These are phyloP conservation scores for Penicillium sp. DNA, from an alignment of 2,329 filamentous ascomycete genomes.

Conservation along the genomic window DNA sequence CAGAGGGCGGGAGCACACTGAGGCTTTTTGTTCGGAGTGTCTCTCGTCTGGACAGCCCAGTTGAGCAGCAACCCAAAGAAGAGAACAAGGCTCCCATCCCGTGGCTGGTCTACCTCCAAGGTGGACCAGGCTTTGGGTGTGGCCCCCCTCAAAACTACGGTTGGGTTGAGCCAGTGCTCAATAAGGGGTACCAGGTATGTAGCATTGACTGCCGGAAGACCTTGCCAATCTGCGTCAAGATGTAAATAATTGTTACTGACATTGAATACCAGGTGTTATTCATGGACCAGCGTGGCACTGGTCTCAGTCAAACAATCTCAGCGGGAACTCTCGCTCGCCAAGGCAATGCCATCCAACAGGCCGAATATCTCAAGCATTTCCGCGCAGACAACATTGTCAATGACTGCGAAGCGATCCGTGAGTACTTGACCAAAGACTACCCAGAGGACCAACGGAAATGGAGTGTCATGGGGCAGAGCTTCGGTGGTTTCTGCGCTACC, in stretches of 20 bases:
- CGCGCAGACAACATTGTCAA: constrained; percentile 86
- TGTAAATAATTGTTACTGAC: not conserved
- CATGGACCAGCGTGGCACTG: constrained; percentile 89
- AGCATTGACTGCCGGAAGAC: not conserved
- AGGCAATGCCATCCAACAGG: constrained; percentile 66
- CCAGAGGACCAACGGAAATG: constrained; percentile 71
- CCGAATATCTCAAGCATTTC: constrained; percentile 78
- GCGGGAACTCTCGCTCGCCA: constrained; percentile 67
- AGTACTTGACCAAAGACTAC: constrained; percentile 68
- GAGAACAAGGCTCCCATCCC: constrained; percentile 50
- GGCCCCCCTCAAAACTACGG: constrained; percentile 70
- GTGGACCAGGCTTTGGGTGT: constrained; percentile 80
- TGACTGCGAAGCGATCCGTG: constrained; percentile 83
- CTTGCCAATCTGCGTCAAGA: not conserved
- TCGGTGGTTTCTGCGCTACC: constrained; percentile 81
- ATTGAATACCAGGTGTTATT: constrained; percentile 56
- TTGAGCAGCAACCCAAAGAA: constrained; percentile 43
- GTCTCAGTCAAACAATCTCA: constrained; percentile 77
- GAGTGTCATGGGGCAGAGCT: constrained; percentile 87
- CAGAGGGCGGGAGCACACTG: constrained; percentile 59
- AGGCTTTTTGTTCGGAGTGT: constrained; percentile 77
- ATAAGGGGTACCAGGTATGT: constrained; percentile 74
- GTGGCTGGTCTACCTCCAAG: constrained; percentile 73
- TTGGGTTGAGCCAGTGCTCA: constrained; percentile 69
- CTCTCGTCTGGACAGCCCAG: constrained; percentile 57